Evolutionary conservation across 2,329 filamentous ascomycete genomes (phyloP).

Genomic region (Talaromyces sp.): DNA sequence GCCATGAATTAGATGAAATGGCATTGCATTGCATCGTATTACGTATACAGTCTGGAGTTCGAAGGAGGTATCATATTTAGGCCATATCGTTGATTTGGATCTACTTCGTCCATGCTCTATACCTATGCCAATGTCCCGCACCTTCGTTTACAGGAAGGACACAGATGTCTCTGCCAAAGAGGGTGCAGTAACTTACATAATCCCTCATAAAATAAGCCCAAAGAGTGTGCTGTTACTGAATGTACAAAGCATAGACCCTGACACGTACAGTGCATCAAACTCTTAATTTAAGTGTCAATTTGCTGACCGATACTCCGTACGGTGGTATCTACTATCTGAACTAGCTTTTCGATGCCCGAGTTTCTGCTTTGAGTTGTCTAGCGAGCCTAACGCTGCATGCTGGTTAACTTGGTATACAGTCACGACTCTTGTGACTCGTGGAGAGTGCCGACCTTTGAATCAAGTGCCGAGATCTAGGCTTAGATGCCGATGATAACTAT

Average conservation of each 20-base stretch:
- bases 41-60: no score
- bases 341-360: neutral
- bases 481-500: neutral
- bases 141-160: no score
- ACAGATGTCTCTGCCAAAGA: no score
- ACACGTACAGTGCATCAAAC: neutral
- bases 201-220: neutral
- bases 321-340: neutral
- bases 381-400: neutral
- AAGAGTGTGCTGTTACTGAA: neutral
- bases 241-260: neutral
- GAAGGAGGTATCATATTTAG: no score
- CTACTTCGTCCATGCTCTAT: no score
- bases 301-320: neutral
- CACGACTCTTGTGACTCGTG: neutral
- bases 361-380: neutral
- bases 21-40: neutral
- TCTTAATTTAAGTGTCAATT: neutral
- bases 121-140: no score
- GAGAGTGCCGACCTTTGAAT: neutral
- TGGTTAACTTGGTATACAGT: no score
- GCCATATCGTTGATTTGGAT: no score
- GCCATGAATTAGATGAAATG: neutral
- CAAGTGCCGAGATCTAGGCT: neutral
- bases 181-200: no score